Percentiles rank a stretch among this genome's conserved stretches.
These are phyloP conservation scores for Bretziella fagacearum DNA, from an alignment of 2,329 filamentous ascomycete species.

Conservation along the genomic window DNA sequence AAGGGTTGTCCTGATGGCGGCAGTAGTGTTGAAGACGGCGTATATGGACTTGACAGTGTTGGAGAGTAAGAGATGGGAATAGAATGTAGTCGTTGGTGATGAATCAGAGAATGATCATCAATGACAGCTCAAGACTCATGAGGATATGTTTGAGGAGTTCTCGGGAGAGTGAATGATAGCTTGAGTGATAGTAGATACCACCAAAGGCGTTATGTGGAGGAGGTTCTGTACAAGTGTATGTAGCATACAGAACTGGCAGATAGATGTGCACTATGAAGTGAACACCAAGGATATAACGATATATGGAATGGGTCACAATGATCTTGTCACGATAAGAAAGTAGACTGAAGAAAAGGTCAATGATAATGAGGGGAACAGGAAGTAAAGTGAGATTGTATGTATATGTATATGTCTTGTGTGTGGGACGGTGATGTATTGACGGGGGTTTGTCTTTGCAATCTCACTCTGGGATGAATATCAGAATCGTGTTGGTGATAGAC, in stretches of 20 bases:
- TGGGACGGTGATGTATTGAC: too few species aligned
- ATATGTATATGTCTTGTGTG: too few species aligned
- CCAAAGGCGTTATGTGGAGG: neutral
- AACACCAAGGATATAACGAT: too few species aligned
- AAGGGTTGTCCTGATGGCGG: neutral
- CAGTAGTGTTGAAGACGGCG: neutral
- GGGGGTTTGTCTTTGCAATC: too few species aligned
- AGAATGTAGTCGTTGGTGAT: slow-evolving; percentile 2
- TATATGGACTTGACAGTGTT: neutral
- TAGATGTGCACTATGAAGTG: too few species aligned
- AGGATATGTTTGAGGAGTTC: neutral
- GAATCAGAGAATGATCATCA: slow-evolving; percentile 9
- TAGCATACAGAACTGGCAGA: too few species aligned
- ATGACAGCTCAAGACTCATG: slow-evolving; percentile 5
- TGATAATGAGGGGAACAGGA: too few species aligned
- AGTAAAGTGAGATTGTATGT: too few species aligned
- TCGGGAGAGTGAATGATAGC: neutral
- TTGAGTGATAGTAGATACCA: neutral
- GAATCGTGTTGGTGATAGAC: neutral
- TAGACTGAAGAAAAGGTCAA: too few species aligned
- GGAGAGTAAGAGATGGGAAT: neutral
- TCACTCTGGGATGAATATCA: neutral
- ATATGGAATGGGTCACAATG: too few species aligned
- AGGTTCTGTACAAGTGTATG: too few species aligned
- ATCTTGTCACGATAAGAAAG: too few species aligned